Conservation (phyloP, 257 asterid species). For the Salvia rosmarinus region DNA sequence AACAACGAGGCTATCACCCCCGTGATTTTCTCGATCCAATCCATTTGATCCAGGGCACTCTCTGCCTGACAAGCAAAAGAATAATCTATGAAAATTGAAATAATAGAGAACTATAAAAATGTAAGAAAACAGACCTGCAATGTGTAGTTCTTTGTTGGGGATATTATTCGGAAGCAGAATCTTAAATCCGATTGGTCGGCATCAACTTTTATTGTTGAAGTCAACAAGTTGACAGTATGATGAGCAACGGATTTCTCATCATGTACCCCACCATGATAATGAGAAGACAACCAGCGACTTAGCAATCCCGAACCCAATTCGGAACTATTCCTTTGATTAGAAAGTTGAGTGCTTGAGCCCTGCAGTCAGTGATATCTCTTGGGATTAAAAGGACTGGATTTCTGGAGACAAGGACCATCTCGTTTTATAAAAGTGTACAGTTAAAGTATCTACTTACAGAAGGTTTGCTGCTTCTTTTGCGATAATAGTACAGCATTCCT, state of each 20-base stretch:
- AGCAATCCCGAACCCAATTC: slow-evolving; percentile 97
- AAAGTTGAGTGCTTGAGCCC: slow-evolving; percentile 88
- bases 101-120: slow-evolving; percentile 21
- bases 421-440: slow-evolving; percentile 4
- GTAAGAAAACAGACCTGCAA: slow-evolving; percentile 69
- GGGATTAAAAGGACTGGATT: slow-evolving; percentile 11
- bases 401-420: slow-evolving; percentile 4
- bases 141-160: slow-evolving; percentile 98
- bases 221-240: slow-evolving; percentile 94
- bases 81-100: slow-evolving; percentile 31
- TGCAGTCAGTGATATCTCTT: slow-evolving; percentile 34
- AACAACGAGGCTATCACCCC: slow-evolving; percentile 97
- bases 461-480: slow-evolving; percentile 93
- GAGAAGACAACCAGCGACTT: slow-evolving; percentile 97
- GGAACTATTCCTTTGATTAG: slow-evolving; percentile 94
- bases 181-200: slow-evolving; percentile 99
- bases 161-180: slow-evolving; percentile 97
- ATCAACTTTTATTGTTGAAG: slow-evolving; percentile 96
- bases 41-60: slow-evolving; percentile 98
- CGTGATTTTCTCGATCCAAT: slow-evolving; percentile 98
- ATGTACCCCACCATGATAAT: slow-evolving; percentile 95
- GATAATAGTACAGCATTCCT: slow-evolving; percentile 99
- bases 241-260: slow-evolving; percentile 99
- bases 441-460: slow-evolving; percentile 68
- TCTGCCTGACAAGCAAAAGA: slow-evolving; percentile 75